Conservation (phyloP, 1,284 basidiomycete genomes). For the Cryptococcus amylolentus region DNA sequence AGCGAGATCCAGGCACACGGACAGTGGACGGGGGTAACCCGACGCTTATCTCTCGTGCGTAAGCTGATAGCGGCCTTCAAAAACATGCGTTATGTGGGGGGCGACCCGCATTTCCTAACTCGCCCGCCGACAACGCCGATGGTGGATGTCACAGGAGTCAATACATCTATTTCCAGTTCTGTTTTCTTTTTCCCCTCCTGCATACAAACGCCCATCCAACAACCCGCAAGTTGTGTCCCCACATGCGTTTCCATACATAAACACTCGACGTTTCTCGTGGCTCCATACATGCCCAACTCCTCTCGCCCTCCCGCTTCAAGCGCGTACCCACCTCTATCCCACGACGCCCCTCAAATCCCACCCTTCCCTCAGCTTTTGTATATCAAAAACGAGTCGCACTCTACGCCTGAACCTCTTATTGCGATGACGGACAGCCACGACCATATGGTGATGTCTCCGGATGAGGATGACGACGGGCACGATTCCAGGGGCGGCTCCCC, state of each 20-base stretch:
- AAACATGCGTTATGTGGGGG: too few relatives aligned
- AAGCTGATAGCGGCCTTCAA: too few relatives aligned
- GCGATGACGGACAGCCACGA: constrained; percentile 13
- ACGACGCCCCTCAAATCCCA: constrained; percentile 28
- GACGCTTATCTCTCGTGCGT: too few relatives aligned
- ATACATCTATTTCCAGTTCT: not conserved
- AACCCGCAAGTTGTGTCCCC: not conserved
- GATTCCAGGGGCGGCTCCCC: constrained; percentile 5
- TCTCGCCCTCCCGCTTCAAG: constrained; percentile 28
- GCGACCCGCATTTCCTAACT: too few relatives aligned
- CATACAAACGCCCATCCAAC: not conserved
- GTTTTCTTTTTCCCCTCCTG: not conserved
- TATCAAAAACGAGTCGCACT: constrained; percentile 21
- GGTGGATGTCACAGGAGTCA: too few relatives aligned
- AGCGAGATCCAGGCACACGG: too few relatives aligned
- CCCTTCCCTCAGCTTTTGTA: constrained; percentile 40
- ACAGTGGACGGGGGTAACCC: too few relatives aligned
- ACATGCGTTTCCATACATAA: not conserved
- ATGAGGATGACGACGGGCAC: constrained; percentile 24
- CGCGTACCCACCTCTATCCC: constrained; percentile 26
- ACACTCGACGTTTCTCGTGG: not conserved
- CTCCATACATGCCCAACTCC: constrained; percentile 2
- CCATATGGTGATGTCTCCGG: constrained; percentile 12
- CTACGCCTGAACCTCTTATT: not conserved
- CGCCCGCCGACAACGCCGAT: too few relatives aligned